phyloP scores from a whole-genome alignment of 257 asterid genomes.

The Gynochthodes officinalis region DNA sequence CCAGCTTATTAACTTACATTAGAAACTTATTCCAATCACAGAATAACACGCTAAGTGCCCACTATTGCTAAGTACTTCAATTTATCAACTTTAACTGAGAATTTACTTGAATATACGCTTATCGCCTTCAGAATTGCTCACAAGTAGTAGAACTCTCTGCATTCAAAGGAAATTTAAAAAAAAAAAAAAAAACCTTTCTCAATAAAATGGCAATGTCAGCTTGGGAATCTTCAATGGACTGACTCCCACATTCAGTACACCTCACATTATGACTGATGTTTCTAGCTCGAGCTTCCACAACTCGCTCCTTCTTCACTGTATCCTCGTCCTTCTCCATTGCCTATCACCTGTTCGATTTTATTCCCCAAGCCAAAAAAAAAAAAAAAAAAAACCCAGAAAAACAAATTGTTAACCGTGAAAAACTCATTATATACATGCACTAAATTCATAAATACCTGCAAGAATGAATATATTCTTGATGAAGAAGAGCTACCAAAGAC shows the following conservation, averaged over 20 bases:
- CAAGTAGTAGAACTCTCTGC: background rate
- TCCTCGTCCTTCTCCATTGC: constrained; percentile 61
- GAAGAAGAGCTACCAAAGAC: no score
- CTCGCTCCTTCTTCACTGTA: constrained; percentile 47
- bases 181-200: constrained; percentile 52
- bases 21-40: background rate
- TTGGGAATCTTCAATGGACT: constrained; percentile 95
- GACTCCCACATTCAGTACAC: constrained; percentile 97
- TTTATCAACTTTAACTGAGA: background rate
- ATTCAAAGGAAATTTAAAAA: background rate
- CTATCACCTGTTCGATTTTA: constrained; percentile 12
- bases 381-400: background rate
- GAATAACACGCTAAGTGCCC: background rate
- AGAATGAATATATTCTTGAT: no score
- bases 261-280: constrained; percentile 91
- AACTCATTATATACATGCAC: no score
- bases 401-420: background rate
- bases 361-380: background rate
- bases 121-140: background rate
- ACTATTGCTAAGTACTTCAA: background rate
- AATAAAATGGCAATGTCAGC: constrained; percentile 91
- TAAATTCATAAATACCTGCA: no score
- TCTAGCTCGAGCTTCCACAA: constrained; percentile 87
- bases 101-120: background rate
- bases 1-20: background rate